Conservation (phyloP, 495 filamentous ascomycete genomes). For the Aspergillus egyptiacus region DNA sequence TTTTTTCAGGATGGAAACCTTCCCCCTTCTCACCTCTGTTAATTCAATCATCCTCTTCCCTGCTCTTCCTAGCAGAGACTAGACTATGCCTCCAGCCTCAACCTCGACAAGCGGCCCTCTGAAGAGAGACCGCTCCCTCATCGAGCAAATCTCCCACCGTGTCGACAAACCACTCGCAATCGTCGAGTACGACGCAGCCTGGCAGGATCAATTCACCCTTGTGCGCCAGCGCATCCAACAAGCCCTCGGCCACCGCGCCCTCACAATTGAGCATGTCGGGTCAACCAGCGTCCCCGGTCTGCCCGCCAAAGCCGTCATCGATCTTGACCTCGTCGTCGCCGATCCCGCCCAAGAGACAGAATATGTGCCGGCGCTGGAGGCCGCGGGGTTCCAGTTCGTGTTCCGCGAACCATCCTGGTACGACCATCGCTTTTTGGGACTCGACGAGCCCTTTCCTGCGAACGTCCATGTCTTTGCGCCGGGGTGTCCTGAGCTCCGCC, state of each 20-base stretch:
- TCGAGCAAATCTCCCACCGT: conserved; percentile 11
- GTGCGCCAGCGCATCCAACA: conserved; percentile 26
- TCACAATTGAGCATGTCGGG: conserved; percentile 38
- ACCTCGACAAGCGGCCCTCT: too few species aligned
- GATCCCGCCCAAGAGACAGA: conserved; percentile 31
- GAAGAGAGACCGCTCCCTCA: too few species aligned
- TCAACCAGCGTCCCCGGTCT: conserved; percentile 47
- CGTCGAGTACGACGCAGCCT: conserved; percentile 35
- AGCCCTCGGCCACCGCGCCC: conserved; percentile 20
- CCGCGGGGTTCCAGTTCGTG: conserved; percentile 38
- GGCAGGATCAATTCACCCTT: conserved; percentile 32
- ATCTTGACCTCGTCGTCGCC: conserved; percentile 42
- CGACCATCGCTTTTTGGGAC: conserved; percentile 41
- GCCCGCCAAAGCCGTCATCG: conserved; percentile 44
- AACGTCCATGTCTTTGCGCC: conserved; percentile 48
- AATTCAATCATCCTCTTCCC: too few species aligned
- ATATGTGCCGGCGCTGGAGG: conserved; percentile 41
- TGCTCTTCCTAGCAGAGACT: too few species aligned
- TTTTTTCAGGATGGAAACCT: too few species aligned
- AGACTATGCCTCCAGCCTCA: too few species aligned
- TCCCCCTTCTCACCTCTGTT: too few species aligned
- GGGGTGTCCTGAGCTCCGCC: conserved; percentile 32
- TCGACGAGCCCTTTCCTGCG: conserved; percentile 22
- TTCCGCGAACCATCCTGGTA: conserved; percentile 43
- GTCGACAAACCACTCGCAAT: conserved; percentile 26